Evolutionary conservation across 139 green algal species (phyloP).

Genomic region (Micractinium conductrix): DNA sequence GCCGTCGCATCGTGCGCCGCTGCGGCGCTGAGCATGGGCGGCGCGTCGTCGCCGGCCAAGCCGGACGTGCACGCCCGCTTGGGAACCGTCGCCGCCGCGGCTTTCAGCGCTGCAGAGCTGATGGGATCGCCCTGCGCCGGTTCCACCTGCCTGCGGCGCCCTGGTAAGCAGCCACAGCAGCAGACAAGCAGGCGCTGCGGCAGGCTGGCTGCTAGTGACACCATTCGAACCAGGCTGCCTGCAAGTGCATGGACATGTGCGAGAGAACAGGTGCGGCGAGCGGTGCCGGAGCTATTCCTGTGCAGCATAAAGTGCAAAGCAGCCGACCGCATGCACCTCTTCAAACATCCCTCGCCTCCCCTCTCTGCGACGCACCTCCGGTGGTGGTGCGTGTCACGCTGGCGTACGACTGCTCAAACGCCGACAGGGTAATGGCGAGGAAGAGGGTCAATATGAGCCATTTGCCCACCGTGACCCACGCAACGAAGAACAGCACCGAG

Average conservation of each 20-base stretch:
- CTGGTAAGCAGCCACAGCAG: not conserved
- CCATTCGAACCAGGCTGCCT: too few relatives aligned
- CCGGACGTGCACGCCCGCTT: too few relatives aligned
- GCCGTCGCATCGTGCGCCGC: not conserved
- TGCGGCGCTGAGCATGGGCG: not conserved
- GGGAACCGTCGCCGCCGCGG: too few relatives aligned
- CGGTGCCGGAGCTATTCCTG: too few relatives aligned
- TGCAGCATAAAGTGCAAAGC: too few relatives aligned
- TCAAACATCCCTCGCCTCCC: not conserved
- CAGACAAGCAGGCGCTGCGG: not conserved
- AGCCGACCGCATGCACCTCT: not conserved
- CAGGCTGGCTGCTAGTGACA: not conserved
- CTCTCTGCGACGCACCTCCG: not conserved
- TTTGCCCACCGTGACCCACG: constrained; percentile 81
- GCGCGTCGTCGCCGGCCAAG: not conserved
- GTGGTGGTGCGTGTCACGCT: constrained; percentile 4
- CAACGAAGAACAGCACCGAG: constrained; percentile 67
- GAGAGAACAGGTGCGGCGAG: too few relatives aligned
- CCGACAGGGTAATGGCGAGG: not conserved
- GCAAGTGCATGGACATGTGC: too few relatives aligned
- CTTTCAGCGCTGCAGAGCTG: too few relatives aligned
- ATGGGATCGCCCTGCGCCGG: too few relatives aligned
- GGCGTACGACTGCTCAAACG: constrained; percentile 6
- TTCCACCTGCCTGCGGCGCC: not conserved
- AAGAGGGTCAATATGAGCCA: constrained; percentile 66